Evolutionary conservation across 495 filamentous ascomycete genomes (phyloP).

Genomic region (Neurospora sp.): DNA sequence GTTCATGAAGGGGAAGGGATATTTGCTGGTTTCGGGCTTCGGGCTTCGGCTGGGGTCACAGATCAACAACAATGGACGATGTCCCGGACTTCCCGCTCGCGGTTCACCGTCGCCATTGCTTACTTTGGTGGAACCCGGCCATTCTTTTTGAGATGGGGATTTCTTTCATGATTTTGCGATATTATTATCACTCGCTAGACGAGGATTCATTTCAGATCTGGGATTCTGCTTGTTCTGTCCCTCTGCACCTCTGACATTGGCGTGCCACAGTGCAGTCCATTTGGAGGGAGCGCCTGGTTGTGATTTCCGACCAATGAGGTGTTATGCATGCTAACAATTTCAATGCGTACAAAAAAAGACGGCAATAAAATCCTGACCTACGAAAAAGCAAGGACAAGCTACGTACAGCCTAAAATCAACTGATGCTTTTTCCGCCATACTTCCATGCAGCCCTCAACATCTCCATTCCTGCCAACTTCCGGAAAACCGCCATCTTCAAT

Average conservation of each 20-base stretch:
- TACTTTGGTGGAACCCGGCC: not conserved
- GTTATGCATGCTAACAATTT: not conserved
- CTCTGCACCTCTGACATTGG: not conserved
- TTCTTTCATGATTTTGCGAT: not conserved
- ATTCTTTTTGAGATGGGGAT: not conserved
- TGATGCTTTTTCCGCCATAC: too few species aligned
- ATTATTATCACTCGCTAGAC: not conserved
- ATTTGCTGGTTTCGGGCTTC: not conserved
- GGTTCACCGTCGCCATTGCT: not conserved
- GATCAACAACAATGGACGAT: not conserved
- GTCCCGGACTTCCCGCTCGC: not conserved
- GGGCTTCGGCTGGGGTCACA: not conserved
- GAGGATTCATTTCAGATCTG: not conserved
- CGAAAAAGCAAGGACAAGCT: too few species aligned
- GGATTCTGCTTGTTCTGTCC: not conserved
- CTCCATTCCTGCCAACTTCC: not conserved
- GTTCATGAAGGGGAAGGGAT: not conserved
- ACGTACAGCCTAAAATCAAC: too few species aligned
- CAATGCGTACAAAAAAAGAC: fast-evolving
- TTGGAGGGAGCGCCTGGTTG: not conserved
- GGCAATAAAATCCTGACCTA: too few species aligned
- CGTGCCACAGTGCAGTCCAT: not conserved
- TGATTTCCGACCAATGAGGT: not conserved
- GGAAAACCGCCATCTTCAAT: not conserved
- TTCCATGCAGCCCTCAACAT: not conserved